Conservation (phyloP, 2,329 filamentous ascomycete species). For the Albifimbria verrucaria region DNA sequence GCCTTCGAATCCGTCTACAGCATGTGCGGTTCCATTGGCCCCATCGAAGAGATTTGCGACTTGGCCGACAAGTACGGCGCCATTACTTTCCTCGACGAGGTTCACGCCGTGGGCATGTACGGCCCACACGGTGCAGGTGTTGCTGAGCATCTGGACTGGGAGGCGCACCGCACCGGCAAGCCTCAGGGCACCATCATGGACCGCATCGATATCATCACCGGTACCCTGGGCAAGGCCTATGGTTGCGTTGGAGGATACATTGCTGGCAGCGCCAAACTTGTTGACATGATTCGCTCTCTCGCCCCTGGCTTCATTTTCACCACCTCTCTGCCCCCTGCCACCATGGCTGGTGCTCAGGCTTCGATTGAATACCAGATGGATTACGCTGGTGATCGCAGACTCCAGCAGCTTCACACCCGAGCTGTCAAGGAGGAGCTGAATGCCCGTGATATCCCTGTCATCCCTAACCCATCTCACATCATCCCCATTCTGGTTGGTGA, state of each 20-base stretch:
- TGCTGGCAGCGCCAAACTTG: constrained; percentile 78
- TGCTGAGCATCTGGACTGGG: constrained; percentile 94
- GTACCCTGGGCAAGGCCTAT: constrained; percentile 95
- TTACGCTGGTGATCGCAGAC: constrained; percentile 79
- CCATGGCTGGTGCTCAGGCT: constrained; percentile 89
- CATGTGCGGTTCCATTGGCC: constrained; percentile 97
- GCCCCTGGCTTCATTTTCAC: constrained; percentile 99
- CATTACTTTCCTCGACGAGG: constrained; percentile 96
- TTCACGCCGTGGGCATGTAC: constrained; percentile 99
- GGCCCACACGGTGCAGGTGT: constrained; percentile 93
- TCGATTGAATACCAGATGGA: constrained; percentile 93
- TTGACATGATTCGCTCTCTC: constrained; percentile 90
- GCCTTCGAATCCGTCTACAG: constrained; percentile 98
- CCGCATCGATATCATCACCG: constrained; percentile 95
- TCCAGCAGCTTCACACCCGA: constrained; percentile 95
- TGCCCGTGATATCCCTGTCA: constrained; percentile 85
- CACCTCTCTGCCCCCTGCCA: constrained; percentile 90
- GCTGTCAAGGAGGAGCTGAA: constrained; percentile 84
- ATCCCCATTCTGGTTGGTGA: constrained; percentile 91
- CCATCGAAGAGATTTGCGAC: constrained; percentile 94
- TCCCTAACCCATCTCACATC: constrained; percentile 96
- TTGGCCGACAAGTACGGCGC: constrained; percentile 96
- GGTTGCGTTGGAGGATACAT: constrained; percentile 98
- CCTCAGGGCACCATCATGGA: constrained; percentile 87
- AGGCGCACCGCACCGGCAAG: constrained; percentile 72